Base-by-base conservation (phyloP, 495 filamentous ascomycete species). In the Tricharina praecox region DNA sequence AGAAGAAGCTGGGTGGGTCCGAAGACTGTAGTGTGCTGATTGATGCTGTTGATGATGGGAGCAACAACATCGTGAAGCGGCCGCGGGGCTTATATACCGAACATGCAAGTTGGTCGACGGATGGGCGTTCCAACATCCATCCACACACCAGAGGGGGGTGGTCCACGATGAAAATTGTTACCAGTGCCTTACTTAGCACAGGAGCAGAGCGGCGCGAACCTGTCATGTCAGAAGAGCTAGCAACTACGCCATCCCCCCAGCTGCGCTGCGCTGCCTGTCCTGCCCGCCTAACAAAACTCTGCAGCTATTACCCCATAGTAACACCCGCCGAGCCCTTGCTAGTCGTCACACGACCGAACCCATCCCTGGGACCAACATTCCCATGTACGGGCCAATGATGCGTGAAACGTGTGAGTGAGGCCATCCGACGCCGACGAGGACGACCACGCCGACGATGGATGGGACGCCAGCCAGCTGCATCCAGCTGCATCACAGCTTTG, bases 231-330 rank as follows among this genome's bases (percentile, higher is more conserved):
- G n/a, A n/a, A n/a, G n/a, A n/a, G n/a, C 5, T 32, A 13, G 28
- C 28, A 32, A 13, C 28, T 32, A 32, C 28, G 28, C 28, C 28
- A 32, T 32, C 28, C 28, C 28, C n/a, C n/a, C n/a, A n/a, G n/a
- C n/a, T n/a, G n/a, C n/a, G n/a, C n/a, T n/a, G n/a, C n/a, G n/a
- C n/a, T n/a, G n/a, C n/a, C n/a, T n/a, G n/a, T n/a, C n/a, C n/a
- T n/a, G n/a, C n/a, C n/a, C n/a, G n/a, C n/a, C n/a, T n/a, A n/a
- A n/a, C n/a, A n/a, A 32, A 13, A 32, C 7, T 5, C 28, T 32
- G 28, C 34, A 37, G 8, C 34, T 15, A 37, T 37, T 37, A 37
- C 34, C 34, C 34, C 34, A 37, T 37, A 37, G 34, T 5, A 37
- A 37, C 34, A n/a, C n/a, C n/a, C n/a, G n/a, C n/a, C n/a, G n/a